Conservation (phyloP, 1,284 basidiomycete genomes). For the Cerrena zonata region DNA sequence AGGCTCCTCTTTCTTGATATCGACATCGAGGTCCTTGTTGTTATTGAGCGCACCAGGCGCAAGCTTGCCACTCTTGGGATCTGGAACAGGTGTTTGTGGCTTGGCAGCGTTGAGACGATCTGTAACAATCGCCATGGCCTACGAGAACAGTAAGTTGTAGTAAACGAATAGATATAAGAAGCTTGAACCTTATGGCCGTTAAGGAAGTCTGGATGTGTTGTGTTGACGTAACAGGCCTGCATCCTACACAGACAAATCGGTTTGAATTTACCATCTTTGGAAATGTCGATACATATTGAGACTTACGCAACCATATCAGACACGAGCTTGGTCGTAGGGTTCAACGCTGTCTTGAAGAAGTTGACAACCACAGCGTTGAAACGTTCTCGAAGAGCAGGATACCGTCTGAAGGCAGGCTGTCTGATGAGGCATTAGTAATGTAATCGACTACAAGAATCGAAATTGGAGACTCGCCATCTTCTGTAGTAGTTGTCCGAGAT, state of each 20-base stretch:
- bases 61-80: conserved; percentile 68
- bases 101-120: conserved; percentile 81
- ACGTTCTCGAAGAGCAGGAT: conserved; percentile 87
- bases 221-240: conserved; percentile 97
- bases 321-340: conserved; percentile 91
- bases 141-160: background rate
- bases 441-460: background rate
- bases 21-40: conserved; percentile 89
- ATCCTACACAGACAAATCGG: conserved; percentile 45
- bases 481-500: conserved; percentile 85
- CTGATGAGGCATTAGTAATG: conserved; percentile 9
- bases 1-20: conserved; percentile 79
- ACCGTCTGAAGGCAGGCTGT: conserved; percentile 91
- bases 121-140: conserved; percentile 86
- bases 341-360: conserved; percentile 93
- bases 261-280: background rate
- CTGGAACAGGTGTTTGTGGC: conserved; percentile 51
- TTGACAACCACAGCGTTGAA: conserved; percentile 93
- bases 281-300: background rate
- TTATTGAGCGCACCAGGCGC: conserved; percentile 73
- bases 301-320: conserved; percentile 82
- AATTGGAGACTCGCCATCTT: conserved; percentile 71
- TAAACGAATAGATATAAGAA: conserved; percentile 2
- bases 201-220: conserved; percentile 98
- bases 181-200: conserved; percentile 77